phyloP scores from a whole-genome alignment of 2,329 filamentous ascomycete genomes.

The Aureobasidium lini region DNA sequence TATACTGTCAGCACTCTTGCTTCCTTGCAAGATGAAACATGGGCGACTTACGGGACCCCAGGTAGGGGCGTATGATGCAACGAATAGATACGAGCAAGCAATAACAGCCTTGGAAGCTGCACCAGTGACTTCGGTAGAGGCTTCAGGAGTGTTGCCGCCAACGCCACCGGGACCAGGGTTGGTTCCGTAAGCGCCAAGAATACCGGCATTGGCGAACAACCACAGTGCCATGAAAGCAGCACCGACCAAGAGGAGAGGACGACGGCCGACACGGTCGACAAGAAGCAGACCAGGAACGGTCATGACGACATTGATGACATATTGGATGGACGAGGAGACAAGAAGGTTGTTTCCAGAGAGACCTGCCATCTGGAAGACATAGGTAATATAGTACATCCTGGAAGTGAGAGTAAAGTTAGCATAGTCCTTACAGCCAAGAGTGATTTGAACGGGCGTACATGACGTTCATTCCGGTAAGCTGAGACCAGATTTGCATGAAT shows the following conservation, averaged over 20 bases:
- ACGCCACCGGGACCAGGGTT: conserved; percentile 29
- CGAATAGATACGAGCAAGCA: conserved; percentile 65
- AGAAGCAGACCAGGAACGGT: conserved; percentile 54
- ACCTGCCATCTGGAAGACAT: conserved; percentile 66
- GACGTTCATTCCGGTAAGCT: conserved; percentile 70
- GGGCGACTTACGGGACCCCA: conserved; percentile 44
- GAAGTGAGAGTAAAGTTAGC: no score
- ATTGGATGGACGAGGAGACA: conserved; percentile 62
- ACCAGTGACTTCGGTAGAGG: conserved; percentile 33
- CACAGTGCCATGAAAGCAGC: conserved; percentile 56
- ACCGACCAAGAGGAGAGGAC: conserved; percentile 57
- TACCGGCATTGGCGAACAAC: conserved; percentile 54
- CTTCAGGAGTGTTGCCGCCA: conserved; percentile 32
- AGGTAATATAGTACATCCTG: conserved; percentile 32
- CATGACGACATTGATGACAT: conserved; percentile 74
- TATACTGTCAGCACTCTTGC: neutral
- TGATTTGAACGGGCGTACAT: conserved; percentile 38
- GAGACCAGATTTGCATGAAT: conserved; percentile 68
- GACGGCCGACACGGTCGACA: conserved; percentile 69
- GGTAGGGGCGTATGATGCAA: conserved; percentile 59
- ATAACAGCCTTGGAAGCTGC: conserved; percentile 46
- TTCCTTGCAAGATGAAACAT: fast-evolving
- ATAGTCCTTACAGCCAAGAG: neutral
- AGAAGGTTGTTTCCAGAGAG: conserved; percentile 48
- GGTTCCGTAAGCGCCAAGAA: conserved; percentile 54